Evolutionary conservation across 768 basidiomycete species (phyloP).

Genomic region (Suillus subalutaceus): DNA sequence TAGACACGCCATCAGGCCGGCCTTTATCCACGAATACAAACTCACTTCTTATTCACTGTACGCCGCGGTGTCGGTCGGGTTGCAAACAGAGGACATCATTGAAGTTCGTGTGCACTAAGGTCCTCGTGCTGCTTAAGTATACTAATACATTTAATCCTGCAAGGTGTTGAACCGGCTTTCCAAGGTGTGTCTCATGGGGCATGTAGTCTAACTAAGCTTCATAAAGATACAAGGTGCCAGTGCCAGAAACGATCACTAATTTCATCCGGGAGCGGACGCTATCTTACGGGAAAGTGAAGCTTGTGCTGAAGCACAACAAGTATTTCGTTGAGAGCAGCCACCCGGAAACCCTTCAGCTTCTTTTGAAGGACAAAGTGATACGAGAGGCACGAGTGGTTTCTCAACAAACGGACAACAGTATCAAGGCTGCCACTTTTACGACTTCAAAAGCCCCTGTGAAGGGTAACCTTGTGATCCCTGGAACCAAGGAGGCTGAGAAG

Average conservation of each 20-base stretch:
- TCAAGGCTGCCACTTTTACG: constrained; percentile 75
- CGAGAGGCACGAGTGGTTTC: constrained; percentile 80
- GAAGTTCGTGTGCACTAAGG: constrained; percentile 57
- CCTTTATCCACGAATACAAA: constrained; percentile 99
- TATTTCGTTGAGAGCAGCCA: constrained; percentile 97
- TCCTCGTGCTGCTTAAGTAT: constrained; percentile 3
- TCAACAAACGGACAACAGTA: constrained; percentile 70
- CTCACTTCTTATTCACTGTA: constrained; percentile 97
- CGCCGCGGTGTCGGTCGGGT: constrained; percentile 96
- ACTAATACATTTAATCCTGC: constrained; percentile 9
- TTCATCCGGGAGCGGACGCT: constrained; percentile 93
- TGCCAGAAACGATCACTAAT: constrained; percentile 81
- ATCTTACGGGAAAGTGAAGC: constrained; percentile 97
- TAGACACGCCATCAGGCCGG: constrained; percentile 61
- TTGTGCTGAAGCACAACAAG: constrained; percentile 96
- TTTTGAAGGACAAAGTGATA: constrained; percentile 86
- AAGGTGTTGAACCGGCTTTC: constrained; percentile 83
- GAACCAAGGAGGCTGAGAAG: constrained; percentile 74
- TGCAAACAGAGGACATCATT: constrained; percentile 98
- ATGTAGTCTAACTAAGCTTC: constrained; percentile 9
- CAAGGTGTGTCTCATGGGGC: constrained; percentile 46
- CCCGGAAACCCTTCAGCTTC: constrained; percentile 86
- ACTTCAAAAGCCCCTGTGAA: constrained; percentile 82
- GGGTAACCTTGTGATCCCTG: constrained; percentile 84
- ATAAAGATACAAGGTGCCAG: constrained; percentile 68